phyloP scores from a whole-genome alignment of 148 eudicot species.

The Rhododendron griersonianum region DNA sequence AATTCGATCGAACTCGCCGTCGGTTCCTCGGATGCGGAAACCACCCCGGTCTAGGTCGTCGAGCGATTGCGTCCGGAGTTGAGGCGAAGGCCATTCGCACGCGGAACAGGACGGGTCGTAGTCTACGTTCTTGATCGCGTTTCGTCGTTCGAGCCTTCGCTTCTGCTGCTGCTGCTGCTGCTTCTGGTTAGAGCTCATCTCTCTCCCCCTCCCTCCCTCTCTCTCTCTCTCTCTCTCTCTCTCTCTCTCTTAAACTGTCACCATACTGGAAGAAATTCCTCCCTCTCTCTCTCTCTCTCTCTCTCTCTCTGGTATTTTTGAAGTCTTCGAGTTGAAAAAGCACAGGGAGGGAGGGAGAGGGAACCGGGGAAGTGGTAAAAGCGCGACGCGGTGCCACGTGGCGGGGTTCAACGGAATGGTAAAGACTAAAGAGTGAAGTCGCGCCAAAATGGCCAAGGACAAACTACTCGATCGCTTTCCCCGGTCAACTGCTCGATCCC shows the following conservation, averaged over 20 bases:
- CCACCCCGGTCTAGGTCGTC: slow-evolving; percentile 30
- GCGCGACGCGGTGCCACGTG: slow-evolving; percentile 13
- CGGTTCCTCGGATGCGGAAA: slow-evolving; percentile 59
- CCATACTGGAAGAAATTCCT: not conserved
- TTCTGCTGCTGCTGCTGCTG: slow-evolving; percentile 4
- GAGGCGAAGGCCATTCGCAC: slow-evolving; percentile 20
- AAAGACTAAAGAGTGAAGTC: not conserved
- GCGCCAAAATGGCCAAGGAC: not conserved
- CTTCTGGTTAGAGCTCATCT: not conserved
- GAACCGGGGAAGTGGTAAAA: not conserved
- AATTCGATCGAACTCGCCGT: slow-evolving; percentile 51
- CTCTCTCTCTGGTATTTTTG: not conserved
- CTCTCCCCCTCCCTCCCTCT: not conserved
- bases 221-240: not conserved
- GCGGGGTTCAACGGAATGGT: not conserved
- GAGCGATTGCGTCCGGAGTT: slow-evolving; percentile 35
- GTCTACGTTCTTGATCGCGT: slow-evolving; percentile 58
- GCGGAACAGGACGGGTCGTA: slow-evolving; percentile 46
- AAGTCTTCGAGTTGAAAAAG: not conserved
- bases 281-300: not conserved
- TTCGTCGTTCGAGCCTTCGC: slow-evolving; percentile 56
- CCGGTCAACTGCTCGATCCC: not conserved
- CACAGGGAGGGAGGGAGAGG: too few species aligned
- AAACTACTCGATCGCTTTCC: not conserved
- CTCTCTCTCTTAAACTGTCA: not conserved